phyloP scores from a whole-genome alignment of 1,284 basidiomycete genomes.

The Schizopora paradoxa region DNA sequence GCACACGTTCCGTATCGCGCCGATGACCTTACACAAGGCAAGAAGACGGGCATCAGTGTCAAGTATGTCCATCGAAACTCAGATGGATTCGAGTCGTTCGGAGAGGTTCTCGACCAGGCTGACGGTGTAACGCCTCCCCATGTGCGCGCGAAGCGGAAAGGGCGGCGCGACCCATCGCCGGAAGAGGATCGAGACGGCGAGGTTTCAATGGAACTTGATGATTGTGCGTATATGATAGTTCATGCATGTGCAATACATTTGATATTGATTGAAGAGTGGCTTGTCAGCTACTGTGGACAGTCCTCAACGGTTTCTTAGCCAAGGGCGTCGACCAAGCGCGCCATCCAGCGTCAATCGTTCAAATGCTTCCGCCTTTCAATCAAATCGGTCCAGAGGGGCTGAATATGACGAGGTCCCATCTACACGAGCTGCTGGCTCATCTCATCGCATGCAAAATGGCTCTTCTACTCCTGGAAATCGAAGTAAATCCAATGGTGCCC shows the following conservation, averaged over 20 bases:
- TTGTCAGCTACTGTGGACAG: conserved; percentile 30
- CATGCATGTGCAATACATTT: background rate
- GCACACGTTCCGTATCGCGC: conserved; percentile 70
- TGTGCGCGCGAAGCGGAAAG: conserved; percentile 33
- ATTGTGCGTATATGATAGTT: conserved; percentile 37
- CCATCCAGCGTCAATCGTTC: conserved; percentile 42
- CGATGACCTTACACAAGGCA: conserved; percentile 67
- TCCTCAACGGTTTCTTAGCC: conserved; percentile 52
- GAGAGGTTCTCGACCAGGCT: conserved; percentile 65
- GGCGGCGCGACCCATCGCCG: conserved; percentile 36
- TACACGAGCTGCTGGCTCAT: conserved; percentile 35
- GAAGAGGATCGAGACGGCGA: conserved; percentile 53
- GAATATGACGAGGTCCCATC: conserved; percentile 69
- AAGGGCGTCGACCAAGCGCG: conserved; percentile 40
- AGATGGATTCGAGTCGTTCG: conserved; percentile 83
- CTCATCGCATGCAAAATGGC: conserved; percentile 35
- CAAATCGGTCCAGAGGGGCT: conserved; percentile 47
- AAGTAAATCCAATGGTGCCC: conserved; percentile 40
- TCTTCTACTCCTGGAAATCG: conserved; percentile 40
- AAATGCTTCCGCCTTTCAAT: conserved; percentile 46
- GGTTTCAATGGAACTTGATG: conserved; percentile 66
- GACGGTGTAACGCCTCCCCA: conserved; percentile 59
- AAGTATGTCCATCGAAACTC: conserved; percentile 64
- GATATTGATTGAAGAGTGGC: conserved; percentile 12
- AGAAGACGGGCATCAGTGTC: conserved; percentile 69